These are phyloP conservation scores for Collybia sordida DNA, from an alignment of 768 basidiomycete species.

Conservation along the genomic window DNA sequence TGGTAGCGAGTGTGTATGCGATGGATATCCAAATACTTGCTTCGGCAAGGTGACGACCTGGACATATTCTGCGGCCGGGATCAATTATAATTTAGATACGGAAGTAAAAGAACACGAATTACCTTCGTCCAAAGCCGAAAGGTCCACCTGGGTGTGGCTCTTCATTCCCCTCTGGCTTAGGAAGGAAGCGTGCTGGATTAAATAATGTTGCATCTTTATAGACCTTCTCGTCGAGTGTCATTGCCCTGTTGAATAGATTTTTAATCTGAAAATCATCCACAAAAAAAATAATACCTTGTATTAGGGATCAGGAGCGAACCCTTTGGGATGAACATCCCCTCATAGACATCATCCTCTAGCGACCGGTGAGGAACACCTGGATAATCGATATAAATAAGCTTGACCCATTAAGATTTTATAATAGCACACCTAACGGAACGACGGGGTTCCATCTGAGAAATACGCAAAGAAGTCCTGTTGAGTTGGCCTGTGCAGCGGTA, in stretches of 20 bases:
- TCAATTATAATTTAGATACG: not conserved
- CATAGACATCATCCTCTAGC: conserved; percentile 30
- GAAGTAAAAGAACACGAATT: not conserved
- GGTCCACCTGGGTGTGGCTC: conserved; percentile 6
- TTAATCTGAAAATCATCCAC: not conserved
- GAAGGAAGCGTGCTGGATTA: conserved; percentile 38
- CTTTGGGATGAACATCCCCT: conserved; percentile 36
- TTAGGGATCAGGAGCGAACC: conserved; percentile 22
- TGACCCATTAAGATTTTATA: no score
- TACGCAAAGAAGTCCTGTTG: no score
- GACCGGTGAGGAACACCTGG: conserved; percentile 28
- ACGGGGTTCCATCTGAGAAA: conserved; percentile 4
- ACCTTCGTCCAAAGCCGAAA: conserved; percentile 20
- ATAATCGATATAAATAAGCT: no score
- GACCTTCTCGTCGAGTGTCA: conserved; percentile 33
- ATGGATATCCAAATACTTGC: conserved; percentile 31
- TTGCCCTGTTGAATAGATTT: conserved; percentile 23
- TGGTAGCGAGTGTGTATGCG: conserved; percentile 17
- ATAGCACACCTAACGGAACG: conserved; percentile 2
- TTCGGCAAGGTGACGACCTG: conserved; percentile 42
- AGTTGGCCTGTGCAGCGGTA: not conserved
- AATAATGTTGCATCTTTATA: conserved; percentile 40
- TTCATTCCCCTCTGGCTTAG: conserved; percentile 11
- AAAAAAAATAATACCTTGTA: conserved; percentile 10
- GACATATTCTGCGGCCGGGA: conserved; percentile 32